These are phyloP conservation scores for Candida schatavii DNA, from an alignment of 805 yeast species.

Conservation along the genomic window DNA sequence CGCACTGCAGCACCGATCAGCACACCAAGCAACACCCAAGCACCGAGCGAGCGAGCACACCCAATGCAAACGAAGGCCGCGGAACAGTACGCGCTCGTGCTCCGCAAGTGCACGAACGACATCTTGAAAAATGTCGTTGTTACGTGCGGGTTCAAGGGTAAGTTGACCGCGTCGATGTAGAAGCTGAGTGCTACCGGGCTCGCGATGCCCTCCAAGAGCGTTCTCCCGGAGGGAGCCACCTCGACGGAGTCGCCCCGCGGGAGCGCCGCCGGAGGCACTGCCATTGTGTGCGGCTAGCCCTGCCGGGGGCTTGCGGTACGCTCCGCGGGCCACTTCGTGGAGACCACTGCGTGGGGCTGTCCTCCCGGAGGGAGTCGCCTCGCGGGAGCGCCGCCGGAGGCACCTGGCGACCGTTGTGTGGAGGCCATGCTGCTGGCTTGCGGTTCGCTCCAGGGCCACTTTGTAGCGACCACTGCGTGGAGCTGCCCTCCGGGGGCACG, in stretches of 20 bases:
- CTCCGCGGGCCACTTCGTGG: not conserved
- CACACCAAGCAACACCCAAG: too few relatives aligned
- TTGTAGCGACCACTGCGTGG: not conserved
- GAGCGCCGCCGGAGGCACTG: conserved; percentile 7
- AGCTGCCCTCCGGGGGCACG: too few relatives aligned
- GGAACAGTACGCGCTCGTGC: not conserved
- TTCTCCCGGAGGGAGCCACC: not conserved
- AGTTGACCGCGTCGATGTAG: not conserved
- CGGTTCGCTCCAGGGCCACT: not conserved
- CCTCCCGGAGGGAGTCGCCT: not conserved
- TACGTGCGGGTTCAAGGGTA: conserved; percentile 5
- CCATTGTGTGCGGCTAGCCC: conserved; percentile 2
- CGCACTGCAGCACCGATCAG: too few relatives aligned
- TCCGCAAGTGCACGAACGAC: conserved; percentile 3
- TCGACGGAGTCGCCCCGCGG: not conserved
- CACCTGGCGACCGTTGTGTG: too few relatives aligned
- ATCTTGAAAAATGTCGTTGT: not conserved
- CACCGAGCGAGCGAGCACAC: too few relatives aligned
- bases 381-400: not conserved
- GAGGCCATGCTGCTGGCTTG: not conserved
- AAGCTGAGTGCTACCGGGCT: not conserved
- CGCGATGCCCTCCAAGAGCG: not conserved
- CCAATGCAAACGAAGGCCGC: not conserved
- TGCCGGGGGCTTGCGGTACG: not conserved
- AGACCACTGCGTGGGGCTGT: not conserved